phyloP scores from a whole-genome alignment of 305 asterid species.

The Petunia hybrid region DNA sequence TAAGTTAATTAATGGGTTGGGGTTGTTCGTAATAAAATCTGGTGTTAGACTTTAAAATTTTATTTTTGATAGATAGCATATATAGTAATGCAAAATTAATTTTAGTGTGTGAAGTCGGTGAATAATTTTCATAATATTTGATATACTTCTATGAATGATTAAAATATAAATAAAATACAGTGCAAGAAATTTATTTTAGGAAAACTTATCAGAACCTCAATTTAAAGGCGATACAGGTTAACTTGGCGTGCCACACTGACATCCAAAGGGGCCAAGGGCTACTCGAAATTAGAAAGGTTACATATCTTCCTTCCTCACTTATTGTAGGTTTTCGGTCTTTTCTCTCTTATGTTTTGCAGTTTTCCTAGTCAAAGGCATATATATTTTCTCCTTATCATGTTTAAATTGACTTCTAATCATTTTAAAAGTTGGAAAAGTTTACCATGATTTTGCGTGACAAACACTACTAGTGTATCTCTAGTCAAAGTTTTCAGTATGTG shows the following conservation, averaged over 20 bases:
- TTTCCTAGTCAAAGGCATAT: constrained; percentile 13
- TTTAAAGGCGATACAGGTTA: background rate
- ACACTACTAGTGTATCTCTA: background rate
- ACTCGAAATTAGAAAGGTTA: background rate
- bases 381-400: background rate
- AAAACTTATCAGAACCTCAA: background rate
- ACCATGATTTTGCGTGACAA: background rate
- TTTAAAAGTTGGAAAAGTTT: background rate
- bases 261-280: background rate
- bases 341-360: background rate
- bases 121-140: background rate
- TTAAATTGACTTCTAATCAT: constrained; percentile 9
- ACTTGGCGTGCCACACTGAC: background rate
- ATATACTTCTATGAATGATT: background rate
- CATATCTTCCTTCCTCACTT: background rate
- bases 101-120: background rate
- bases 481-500: constrained; percentile 23
- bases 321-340: background rate
- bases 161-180: too few species aligned
- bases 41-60: background rate
- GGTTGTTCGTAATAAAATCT: too few species aligned
- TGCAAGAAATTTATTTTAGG: background rate
- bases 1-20: background rate
- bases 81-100: background rate
- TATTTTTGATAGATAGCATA: background rate